A percentile compares a stretch with the other conserved stretches of the same genome.
These are phyloP conservation scores for Acanthamoeba rhysodes DNA, from an alignment of 208 protist genomes.

Conservation along the genomic window DNA sequence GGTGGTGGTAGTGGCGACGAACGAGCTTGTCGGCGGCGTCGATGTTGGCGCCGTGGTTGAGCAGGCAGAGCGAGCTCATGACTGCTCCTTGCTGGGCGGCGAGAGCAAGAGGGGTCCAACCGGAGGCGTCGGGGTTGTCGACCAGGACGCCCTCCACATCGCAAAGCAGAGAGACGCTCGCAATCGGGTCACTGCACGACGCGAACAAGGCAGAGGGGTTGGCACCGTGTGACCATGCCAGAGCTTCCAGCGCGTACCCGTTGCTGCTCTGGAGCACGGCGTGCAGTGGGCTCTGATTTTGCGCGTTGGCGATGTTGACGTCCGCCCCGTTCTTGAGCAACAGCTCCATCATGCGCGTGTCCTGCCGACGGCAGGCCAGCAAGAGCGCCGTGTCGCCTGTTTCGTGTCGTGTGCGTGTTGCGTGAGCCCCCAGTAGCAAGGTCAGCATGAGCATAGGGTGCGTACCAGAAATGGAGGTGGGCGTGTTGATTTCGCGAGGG, in stretches of 20 bases:
- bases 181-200: neutral
- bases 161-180: conserved; percentile 14
- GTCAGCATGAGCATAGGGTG: neutral
- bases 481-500: neutral
- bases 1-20: neutral
- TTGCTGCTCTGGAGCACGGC: neutral
- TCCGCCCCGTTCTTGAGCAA: neutral
- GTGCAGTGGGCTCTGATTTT: conserved; percentile 7
- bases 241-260: neutral
- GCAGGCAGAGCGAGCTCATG: conserved; percentile 16
- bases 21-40: conserved; percentile 11
- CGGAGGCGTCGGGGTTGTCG: neutral
- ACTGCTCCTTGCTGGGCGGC: neutral
- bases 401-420: too few species aligned
- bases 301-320: neutral
- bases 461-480: neutral
- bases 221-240: too few species aligned
- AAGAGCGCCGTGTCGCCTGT: conserved; percentile 15
- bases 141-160: neutral
- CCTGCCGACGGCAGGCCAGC: neutral
- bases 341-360: conserved; percentile 42
- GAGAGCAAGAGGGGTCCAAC: neutral
- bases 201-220: too few species aligned
- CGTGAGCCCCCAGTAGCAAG: too few species aligned
- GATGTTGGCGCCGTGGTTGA: conserved; percentile 39